Conservation (phyloP, 306 rosid species). For the Acacia acuminata region DNA sequence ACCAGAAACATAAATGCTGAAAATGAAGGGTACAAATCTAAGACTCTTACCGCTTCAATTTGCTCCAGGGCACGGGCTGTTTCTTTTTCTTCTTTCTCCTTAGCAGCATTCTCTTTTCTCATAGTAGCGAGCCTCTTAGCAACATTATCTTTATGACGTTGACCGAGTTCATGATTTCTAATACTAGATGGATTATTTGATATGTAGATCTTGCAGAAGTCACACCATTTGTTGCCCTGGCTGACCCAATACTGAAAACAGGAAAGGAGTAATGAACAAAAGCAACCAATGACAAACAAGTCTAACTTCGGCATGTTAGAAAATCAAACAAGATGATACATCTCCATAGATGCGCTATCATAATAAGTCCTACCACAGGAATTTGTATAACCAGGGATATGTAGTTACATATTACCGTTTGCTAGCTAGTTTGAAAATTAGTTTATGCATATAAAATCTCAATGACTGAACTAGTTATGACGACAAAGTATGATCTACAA, state of each 20-base stretch:
- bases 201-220: constrained; percentile 88
- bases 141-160: constrained; percentile 88
- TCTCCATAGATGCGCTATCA: not conserved
- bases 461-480: not conserved
- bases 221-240: constrained; percentile 99
- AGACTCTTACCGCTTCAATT: constrained; percentile 82
- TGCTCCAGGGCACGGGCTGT: constrained; percentile 66
- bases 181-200: constrained; percentile 84
- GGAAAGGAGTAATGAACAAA: constrained; percentile 4
- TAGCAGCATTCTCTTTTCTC: constrained; percentile 85
- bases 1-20: not conserved
- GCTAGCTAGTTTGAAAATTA: not conserved
- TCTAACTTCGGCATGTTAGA: not conserved
- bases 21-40: not conserved
- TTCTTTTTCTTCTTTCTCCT: constrained; percentile 86
- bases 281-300: not conserved
- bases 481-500: not conserved
- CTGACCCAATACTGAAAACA: constrained; percentile 91
- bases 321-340: not conserved
- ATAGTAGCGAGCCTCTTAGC: constrained; percentile 79
- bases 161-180: constrained; percentile 92
- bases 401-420: not conserved
- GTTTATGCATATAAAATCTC: not conserved
- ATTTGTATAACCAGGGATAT: not conserved
- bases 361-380: not conserved